phyloP scores from a whole-genome alignment of 2,329 filamentous ascomycete species.

The Penicillium sp. region DNA sequence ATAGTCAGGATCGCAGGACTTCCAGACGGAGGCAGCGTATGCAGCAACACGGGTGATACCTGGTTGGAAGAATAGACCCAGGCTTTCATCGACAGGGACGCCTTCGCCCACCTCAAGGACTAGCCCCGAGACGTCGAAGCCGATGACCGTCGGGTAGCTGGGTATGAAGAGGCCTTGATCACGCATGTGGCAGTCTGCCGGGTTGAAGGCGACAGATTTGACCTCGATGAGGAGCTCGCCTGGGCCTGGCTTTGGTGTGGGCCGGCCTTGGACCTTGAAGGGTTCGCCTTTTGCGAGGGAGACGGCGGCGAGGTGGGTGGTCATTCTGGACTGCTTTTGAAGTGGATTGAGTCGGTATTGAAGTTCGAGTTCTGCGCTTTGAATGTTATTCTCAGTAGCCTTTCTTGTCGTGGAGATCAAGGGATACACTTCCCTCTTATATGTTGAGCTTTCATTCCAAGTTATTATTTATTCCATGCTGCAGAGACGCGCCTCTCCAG shows the following conservation, averaged over 20 bases:
- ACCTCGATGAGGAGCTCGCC: conserved; percentile 56
- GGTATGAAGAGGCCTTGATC: conserved; percentile 51
- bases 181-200: conserved; percentile 54
- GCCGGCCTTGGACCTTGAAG: conserved; percentile 47
- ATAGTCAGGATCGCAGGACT: conserved; percentile 53
- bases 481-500: background rate
- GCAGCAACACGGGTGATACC: conserved; percentile 50
- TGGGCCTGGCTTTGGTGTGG: conserved; percentile 55
- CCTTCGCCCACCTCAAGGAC: conserved; percentile 51
- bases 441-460: background rate
- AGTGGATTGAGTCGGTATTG: background rate
- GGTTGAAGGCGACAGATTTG: conserved; percentile 58
- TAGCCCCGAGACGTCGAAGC: conserved; percentile 52
- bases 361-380: background rate
- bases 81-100: conserved; percentile 37
- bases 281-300: conserved; percentile 43
- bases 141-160: conserved; percentile 48
- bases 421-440: conserved; percentile 15
- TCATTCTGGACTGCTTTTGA: conserved; percentile 27
- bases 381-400: background rate
- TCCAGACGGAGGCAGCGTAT: conserved; percentile 51
- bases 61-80: conserved; percentile 30
- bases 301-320: conserved; percentile 53
- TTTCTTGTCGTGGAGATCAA: background rate
- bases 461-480: background rate